Conservation (phyloP, 305 asterid genomes). For the Fraxinus albicans region DNA sequence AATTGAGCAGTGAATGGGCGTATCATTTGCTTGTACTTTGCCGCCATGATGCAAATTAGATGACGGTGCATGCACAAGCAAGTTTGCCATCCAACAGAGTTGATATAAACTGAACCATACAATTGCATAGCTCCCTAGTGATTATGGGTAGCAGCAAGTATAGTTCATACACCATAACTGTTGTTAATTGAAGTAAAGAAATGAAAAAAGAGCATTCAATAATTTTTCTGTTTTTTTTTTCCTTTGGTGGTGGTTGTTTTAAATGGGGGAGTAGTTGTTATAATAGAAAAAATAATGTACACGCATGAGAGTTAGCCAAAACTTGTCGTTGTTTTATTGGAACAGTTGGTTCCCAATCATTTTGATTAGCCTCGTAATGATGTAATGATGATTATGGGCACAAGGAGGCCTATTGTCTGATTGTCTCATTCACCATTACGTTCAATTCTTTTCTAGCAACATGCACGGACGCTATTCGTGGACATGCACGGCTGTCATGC, state of each 20-base stretch:
- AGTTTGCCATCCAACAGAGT: slow-evolving; percentile 15
- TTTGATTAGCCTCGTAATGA: slow-evolving; percentile 14
- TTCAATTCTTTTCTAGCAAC: not conserved
- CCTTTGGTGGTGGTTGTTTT: slow-evolving; percentile 19
- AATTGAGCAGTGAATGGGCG: slow-evolving; percentile 49
- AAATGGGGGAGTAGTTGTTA: slow-evolving; percentile 16
- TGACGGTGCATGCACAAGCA: slow-evolving; percentile 15
- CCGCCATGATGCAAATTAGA: slow-evolving; percentile 12
- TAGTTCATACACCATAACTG: slow-evolving; percentile 5
- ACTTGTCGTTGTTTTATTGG: slow-evolving; percentile 19
- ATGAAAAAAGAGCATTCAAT: slow-evolving; percentile 14
- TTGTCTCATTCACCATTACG: not conserved
- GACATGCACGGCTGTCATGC: no score
- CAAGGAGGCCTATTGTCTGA: not conserved
- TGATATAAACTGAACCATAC: slow-evolving; percentile 2
- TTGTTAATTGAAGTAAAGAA: slow-evolving; percentile 24
- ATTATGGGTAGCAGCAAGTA: slow-evolving; percentile 8
- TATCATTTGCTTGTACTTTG: slow-evolving; percentile 20
- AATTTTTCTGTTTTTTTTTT: not conserved
- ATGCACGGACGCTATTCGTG: no score
- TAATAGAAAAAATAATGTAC: slow-evolving; percentile 32
- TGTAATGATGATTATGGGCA: not conserved
- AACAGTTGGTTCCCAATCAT: slow-evolving; percentile 23
- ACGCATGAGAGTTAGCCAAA: slow-evolving; percentile 9
- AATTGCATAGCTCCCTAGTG: not conserved